Conservation (phyloP, 371 early-diverging fungal genomes). For the Encephalitozoon intestinalis region DNA sequence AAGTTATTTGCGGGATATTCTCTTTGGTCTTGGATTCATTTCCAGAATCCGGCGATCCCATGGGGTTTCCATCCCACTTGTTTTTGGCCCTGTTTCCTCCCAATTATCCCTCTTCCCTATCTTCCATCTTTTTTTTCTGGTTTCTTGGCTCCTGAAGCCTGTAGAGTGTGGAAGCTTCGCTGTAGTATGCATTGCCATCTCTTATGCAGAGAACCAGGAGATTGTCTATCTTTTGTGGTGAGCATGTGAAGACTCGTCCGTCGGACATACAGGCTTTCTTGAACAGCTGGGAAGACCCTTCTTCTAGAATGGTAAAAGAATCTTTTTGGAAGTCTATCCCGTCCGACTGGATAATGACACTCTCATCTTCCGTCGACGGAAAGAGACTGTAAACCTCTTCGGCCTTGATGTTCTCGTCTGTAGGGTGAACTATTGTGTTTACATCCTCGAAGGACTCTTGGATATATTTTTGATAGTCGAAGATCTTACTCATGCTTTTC, state of each 20-base stretch:
- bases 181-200: not conserved
- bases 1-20: not conserved
- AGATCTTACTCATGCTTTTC: slow-evolving; percentile 18
- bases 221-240: not conserved
- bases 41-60: not conserved
- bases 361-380: not conserved
- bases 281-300: not conserved
- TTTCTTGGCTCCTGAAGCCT: not conserved
- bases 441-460: slow-evolving; percentile 34
- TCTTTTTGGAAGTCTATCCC: not conserved
- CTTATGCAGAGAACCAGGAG: not conserved
- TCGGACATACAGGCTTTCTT: not conserved
- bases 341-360: not conserved
- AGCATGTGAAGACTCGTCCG: not conserved
- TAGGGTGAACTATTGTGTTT: slow-evolving; percentile 12
- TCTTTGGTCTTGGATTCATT: not conserved
- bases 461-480: slow-evolving; percentile 26
- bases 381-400: slow-evolving; percentile 24
- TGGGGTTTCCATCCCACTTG: not conserved
- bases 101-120: not conserved
- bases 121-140: not conserved
- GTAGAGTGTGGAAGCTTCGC: not conserved
- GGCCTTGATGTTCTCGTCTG: slow-evolving; percentile 4
- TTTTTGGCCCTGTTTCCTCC: not conserved
- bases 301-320: not conserved